These are phyloP conservation scores for Yamadazyma diddensiae DNA, from an alignment of 1,139 yeast genomes.

Conservation along the genomic window DNA sequence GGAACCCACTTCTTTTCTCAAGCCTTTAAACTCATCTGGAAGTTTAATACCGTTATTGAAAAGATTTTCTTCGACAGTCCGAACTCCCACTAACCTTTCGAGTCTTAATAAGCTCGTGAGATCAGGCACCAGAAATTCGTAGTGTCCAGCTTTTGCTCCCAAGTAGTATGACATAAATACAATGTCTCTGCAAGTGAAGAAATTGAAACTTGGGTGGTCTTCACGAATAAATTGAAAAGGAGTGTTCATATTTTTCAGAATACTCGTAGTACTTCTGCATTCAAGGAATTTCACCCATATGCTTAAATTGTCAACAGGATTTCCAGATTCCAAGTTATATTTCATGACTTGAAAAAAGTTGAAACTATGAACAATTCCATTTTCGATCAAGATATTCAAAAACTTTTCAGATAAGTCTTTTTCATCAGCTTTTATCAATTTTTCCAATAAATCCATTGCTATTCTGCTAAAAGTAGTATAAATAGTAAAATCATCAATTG, in stretches of 20 bases:
- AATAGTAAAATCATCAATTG: slow-evolving; percentile 24
- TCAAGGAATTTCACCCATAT: slow-evolving; percentile 38
- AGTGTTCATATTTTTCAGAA: slow-evolving; percentile 1
- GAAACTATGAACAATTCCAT: slow-evolving; percentile 31
- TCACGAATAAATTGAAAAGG: slow-evolving; percentile 9
- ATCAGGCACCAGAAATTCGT: slow-evolving; percentile 23
- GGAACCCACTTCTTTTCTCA: neutral
- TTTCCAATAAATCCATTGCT: slow-evolving; percentile 21
- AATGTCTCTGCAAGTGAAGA: slow-evolving; percentile 10
- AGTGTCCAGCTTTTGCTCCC: slow-evolving; percentile 24
- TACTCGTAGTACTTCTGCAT: slow-evolving; percentile 13
- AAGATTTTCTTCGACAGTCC: slow-evolving; percentile 4
- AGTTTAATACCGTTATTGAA: neutral
- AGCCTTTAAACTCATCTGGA: neutral
- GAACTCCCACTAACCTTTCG: too few species aligned
- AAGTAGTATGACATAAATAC: slow-evolving; percentile 36
- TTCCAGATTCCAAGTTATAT: slow-evolving; percentile 16
- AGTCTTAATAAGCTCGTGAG: slow-evolving; percentile 29
- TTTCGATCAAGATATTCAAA: slow-evolving; percentile 25
- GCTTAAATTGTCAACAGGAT: slow-evolving; percentile 25
- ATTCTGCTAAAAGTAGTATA: slow-evolving; percentile 27
- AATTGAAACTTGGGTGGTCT: slow-evolving; percentile 1
- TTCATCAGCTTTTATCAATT: slow-evolving; percentile 15
- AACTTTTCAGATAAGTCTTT: slow-evolving; percentile 21
- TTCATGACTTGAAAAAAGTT: slow-evolving; percentile 30